Percentiles rank a stretch among this genome's conserved stretches.
Conservation (phyloP, 768 basidiomycete genomes). For the Tricholoma saponaceum region DNA sequence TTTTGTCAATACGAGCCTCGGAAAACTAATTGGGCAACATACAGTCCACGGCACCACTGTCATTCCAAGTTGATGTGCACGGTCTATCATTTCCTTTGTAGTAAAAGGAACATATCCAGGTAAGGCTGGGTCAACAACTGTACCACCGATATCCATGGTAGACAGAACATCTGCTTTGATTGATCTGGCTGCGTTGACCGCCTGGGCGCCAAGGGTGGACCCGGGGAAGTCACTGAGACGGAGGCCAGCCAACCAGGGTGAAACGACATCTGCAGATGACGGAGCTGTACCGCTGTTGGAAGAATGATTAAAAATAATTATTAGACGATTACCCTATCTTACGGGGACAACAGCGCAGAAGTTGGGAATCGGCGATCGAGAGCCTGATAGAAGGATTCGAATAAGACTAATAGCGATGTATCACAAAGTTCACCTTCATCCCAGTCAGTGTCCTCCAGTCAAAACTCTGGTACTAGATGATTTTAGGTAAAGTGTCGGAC, state of each 20-base stretch:
- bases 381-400: conserved; percentile 28
- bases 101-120: conserved; percentile 52
- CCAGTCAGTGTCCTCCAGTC: conserved; percentile 73
- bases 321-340: background rate
- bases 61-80: conserved; percentile 61
- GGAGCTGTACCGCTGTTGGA: conserved; percentile 34
- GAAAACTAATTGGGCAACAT: conserved; percentile 17
- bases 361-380: conserved; percentile 53
- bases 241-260: conserved; percentile 69
- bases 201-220: conserved; percentile 47
- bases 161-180: conserved; percentile 67
- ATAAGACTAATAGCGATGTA: background rate
- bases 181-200: conserved; percentile 64
- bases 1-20: background rate
- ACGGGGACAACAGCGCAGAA: conserved; percentile 56
- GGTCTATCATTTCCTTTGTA: conserved; percentile 63
- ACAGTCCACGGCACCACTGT: conserved; percentile 75
- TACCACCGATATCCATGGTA: conserved; percentile 42
- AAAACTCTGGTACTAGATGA: conserved; percentile 68
- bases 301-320: background rate
- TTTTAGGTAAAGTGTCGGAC: background rate
- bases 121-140: conserved; percentile 38
- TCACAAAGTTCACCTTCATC: conserved; percentile 53
- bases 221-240: conserved; percentile 63
- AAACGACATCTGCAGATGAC: conserved; percentile 38